Evolutionary conservation across 2,329 filamentous ascomycete genomes (phyloP).

Genomic region (Alternaria metachromatica): DNA sequence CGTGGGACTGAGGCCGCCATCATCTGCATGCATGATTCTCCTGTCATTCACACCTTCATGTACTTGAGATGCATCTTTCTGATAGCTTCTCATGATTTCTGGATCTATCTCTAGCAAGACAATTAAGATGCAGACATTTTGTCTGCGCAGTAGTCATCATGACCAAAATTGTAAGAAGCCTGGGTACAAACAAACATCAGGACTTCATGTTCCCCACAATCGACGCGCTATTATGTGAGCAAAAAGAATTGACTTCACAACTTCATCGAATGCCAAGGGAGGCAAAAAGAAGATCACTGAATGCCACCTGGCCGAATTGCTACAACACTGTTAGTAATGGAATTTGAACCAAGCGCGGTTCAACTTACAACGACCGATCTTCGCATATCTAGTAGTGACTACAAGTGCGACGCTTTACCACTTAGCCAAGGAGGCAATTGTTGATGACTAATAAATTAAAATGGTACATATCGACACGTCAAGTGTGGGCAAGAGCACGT

Average conservation of each 20-base stretch:
- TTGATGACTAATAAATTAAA: not conserved
- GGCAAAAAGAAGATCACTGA: not conserved
- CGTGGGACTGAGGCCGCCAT: not conserved
- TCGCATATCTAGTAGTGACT: not conserved
- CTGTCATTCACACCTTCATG: not conserved
- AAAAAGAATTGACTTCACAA: not conserved
- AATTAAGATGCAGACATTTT: not conserved
- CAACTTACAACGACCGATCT: constrained; percentile 8
- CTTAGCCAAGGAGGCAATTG: constrained; percentile 5
- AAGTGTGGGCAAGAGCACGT: not conserved
- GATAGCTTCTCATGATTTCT: not conserved
- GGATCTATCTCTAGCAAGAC: not conserved
- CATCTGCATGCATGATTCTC: not conserved
- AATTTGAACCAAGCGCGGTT: not conserved
- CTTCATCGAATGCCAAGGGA: not conserved
- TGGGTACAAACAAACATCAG: not conserved
- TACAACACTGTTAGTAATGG: not conserved
- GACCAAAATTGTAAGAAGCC: not conserved
- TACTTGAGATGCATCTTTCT: not conserved
- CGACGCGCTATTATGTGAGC: not conserved
- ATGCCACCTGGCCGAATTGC: constrained; percentile 6
- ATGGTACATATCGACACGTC: not conserved
- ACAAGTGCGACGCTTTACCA: constrained; percentile 17
- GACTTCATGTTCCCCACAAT: not conserved
- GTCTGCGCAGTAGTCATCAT: not conserved